Evolutionary conservation across 2,329 filamentous ascomycete genomes (phyloP).

Genomic region (Domatiomyces catenatus): DNA sequence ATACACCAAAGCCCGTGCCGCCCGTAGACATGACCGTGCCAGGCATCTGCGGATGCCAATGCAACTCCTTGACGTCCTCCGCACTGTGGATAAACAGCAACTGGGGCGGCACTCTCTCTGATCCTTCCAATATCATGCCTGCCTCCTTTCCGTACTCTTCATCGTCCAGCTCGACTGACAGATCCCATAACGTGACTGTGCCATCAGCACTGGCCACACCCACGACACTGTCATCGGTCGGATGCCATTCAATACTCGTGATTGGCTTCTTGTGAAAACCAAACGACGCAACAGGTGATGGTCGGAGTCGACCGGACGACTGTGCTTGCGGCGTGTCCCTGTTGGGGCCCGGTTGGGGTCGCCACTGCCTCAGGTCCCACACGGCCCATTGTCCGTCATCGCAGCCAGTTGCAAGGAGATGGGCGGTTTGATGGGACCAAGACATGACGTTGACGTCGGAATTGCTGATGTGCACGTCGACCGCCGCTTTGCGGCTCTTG

Average conservation of each 20-base stretch:
- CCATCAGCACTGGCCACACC: slow-evolving; percentile 85
- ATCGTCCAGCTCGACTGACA: slow-evolving; percentile 90
- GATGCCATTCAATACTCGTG: slow-evolving; percentile 93
- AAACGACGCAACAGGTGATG: slow-evolving; percentile 80
- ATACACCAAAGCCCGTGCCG: slow-evolving; percentile 65
- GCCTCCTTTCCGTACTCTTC: slow-evolving; percentile 76
- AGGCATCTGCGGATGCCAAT: slow-evolving; percentile 95
- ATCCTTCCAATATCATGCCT: slow-evolving; percentile 33
- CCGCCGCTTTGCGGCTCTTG: slow-evolving; percentile 74
- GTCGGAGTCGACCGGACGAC: slow-evolving; percentile 36
- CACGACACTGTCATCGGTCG: slow-evolving; percentile 88
- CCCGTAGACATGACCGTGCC: slow-evolving; percentile 82
- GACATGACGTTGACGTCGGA: slow-evolving; percentile 92
- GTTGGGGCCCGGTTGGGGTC: slow-evolving; percentile 37
- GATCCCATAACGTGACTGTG: slow-evolving; percentile 89
- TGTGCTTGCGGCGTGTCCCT: slow-evolving; percentile 9
- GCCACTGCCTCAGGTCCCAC: slow-evolving; percentile 95
- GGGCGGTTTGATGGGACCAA: slow-evolving; percentile 77
- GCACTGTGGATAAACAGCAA: slow-evolving; percentile 94
- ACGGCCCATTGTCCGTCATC: slow-evolving; percentile 91
- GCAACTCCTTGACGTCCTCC: slow-evolving; percentile 83
- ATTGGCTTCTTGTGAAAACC: slow-evolving; percentile 93
- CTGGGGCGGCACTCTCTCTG: slow-evolving; percentile 60
- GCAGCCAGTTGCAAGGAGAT: slow-evolving; percentile 80
- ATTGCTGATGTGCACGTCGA: slow-evolving; percentile 69